phyloP scores from a whole-genome alignment of 2,329 filamentous ascomycete species.

The Colletotrichum limetticola region DNA sequence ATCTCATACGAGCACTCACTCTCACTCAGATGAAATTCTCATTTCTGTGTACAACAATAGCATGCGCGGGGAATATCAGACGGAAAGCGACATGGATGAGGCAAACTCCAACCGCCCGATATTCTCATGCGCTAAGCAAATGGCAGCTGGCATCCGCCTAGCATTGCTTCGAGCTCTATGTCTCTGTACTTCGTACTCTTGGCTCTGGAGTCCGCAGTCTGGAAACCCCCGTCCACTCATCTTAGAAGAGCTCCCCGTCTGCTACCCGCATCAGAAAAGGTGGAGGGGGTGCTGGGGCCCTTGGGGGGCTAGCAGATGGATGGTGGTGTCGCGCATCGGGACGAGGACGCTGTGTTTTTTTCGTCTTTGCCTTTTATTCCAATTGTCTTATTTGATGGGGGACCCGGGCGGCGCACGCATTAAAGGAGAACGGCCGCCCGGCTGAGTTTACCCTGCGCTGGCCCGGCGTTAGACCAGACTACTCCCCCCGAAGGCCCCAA shows the following conservation, averaged over 20 bases:
- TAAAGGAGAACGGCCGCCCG: slow-evolving; percentile 18
- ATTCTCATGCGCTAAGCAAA: slow-evolving; percentile 1
- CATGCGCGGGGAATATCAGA: not conserved
- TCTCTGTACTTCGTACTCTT: not conserved
- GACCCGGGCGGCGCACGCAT: slow-evolving; percentile 16
- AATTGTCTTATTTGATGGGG: not conserved
- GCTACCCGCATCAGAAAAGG: not conserved
- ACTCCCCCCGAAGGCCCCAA: not conserved
- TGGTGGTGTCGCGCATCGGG: slow-evolving; percentile 12
- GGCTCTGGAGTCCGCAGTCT: not conserved
- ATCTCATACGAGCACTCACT: not conserved
- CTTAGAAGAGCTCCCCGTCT: not conserved
- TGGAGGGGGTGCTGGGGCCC: not conserved
- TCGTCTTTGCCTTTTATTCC: not conserved
- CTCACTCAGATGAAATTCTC: not conserved
- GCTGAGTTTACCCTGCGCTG: slow-evolving; percentile 26
- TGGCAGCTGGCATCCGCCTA: not conserved
- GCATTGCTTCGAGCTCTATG: not conserved
- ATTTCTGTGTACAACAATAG: not conserved
- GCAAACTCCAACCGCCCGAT: slow-evolving; percentile 10
- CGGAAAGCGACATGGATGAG: slow-evolving; percentile 5
- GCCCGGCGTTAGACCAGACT: slow-evolving; percentile 15
- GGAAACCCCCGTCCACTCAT: not conserved
- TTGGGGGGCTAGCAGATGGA: not conserved
- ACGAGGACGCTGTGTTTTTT: not conserved